A percentile compares a stretch with the other conserved stretches of the same genome.
These are phyloP conservation scores for Pisolithus tinctorius DNA, from an alignment of 768 basidiomycete genomes.

Conservation along the genomic window DNA sequence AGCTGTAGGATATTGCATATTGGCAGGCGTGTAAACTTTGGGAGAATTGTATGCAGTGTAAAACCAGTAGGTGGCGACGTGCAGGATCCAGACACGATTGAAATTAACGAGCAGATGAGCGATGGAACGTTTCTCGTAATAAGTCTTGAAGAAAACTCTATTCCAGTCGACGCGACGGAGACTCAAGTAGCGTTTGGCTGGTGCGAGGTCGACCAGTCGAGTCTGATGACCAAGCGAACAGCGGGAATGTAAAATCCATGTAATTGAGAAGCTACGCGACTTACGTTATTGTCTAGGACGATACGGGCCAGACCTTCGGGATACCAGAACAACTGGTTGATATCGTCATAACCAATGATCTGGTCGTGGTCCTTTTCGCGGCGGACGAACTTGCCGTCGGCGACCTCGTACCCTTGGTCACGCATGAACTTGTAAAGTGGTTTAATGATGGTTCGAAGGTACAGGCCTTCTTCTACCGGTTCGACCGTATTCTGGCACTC, in stretches of 20 bases:
- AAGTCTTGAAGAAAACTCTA: constrained; percentile 97
- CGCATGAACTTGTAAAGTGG: constrained; percentile 94
- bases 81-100: constrained; percentile 97
- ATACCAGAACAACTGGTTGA: constrained; percentile 99
- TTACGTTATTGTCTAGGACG: constrained; percentile 77
- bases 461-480: constrained; percentile 90
- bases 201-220: constrained; percentile 85
- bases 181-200: constrained; percentile 90
- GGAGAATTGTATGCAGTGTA: constrained; percentile 98
- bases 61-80: constrained; percentile 91
- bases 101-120: constrained; percentile 97
- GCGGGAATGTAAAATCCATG: constrained; percentile 1
- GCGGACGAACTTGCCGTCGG: constrained; percentile 91
- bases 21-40: constrained; percentile 73
- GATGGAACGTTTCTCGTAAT: constrained; percentile 90
- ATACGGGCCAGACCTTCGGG: constrained; percentile 96
- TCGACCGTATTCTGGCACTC: constrained; percentile 95
- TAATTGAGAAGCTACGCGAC: constrained; percentile 12
- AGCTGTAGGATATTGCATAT: constrained; percentile 61
- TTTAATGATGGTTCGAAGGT: constrained; percentile 86
- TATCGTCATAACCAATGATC: constrained; percentile 99
- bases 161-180: constrained; percentile 92
- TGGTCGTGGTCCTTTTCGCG: constrained; percentile 92
- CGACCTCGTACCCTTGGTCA: constrained; percentile 94
- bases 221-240: constrained; percentile 42